Conservation (phyloP, 495 filamentous ascomycete genomes). For the Copromyces sp. region DNA sequence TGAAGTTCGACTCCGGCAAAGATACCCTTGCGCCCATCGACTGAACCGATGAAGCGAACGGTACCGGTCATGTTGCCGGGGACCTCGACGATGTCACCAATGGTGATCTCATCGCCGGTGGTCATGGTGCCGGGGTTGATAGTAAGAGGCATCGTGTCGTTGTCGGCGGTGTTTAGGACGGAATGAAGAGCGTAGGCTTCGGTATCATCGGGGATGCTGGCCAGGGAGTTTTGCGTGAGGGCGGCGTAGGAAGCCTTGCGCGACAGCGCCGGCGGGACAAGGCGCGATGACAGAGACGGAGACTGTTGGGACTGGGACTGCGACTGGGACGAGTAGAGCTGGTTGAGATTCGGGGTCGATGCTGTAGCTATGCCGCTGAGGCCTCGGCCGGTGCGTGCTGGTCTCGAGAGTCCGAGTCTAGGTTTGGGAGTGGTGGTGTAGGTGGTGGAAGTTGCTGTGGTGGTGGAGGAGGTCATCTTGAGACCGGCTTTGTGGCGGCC, state of each 20-base stretch:
- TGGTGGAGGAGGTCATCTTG: slow-evolving; percentile 23
- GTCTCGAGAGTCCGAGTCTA: slow-evolving; percentile 49
- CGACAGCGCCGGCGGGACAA: slow-evolving; percentile 39
- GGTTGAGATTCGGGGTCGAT: slow-evolving; percentile 49
- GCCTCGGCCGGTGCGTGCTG: slow-evolving; percentile 14
- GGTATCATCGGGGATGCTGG: slow-evolving; percentile 50
- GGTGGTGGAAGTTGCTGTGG: slow-evolving; percentile 30
- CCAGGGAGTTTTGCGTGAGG: slow-evolving; percentile 50
- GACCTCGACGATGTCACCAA: slow-evolving; percentile 88
- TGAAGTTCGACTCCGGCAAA: slow-evolving; percentile 95
- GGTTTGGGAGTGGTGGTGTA: slow-evolving; percentile 54
- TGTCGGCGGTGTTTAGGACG: slow-evolving; percentile 34
- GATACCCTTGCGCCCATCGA: slow-evolving; percentile 78
- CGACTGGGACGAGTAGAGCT: slow-evolving; percentile 34
- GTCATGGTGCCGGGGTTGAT: slow-evolving; percentile 20
- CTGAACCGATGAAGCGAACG: slow-evolving; percentile 78
- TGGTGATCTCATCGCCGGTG: slow-evolving; percentile 41
- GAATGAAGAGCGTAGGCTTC: slow-evolving; percentile 45
- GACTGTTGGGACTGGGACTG: neutral
- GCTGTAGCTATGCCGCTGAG: slow-evolving; percentile 40
- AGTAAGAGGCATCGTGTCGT: slow-evolving; percentile 26
- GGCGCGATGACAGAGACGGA: slow-evolving; percentile 24
- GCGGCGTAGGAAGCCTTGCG: slow-evolving; percentile 58
- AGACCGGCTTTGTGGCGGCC: slow-evolving; percentile 7
- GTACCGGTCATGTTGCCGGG: slow-evolving; percentile 89